Conservation (phyloP, 2,329 filamentous ascomycete genomes). For the Exserohilum rostratum region DNA sequence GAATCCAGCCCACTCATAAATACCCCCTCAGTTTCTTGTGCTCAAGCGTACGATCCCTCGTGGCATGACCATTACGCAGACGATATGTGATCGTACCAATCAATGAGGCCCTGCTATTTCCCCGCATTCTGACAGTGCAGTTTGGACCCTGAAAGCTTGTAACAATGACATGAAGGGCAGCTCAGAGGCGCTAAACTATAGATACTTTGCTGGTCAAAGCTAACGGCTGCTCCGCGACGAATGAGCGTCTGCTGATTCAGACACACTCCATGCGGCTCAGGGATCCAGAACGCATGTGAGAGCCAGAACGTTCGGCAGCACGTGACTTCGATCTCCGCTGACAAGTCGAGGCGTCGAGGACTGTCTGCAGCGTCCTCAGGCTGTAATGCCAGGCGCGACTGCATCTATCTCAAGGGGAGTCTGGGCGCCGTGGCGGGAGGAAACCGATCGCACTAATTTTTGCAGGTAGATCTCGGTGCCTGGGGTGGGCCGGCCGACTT, state of each 20-base stretch:
- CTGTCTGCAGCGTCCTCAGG: not conserved
- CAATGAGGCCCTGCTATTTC: slow-evolving; percentile 30
- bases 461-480: slow-evolving; percentile 6
- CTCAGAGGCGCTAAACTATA: slow-evolving; percentile 4
- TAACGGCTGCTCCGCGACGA: slow-evolving; percentile 12
- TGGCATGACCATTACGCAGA: slow-evolving; percentile 42
- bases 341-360: slow-evolving; percentile 10
- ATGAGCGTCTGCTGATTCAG: slow-evolving; percentile 15
- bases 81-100: slow-evolving; percentile 45
- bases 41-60: slow-evolving; percentile 27
- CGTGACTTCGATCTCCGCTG: slow-evolving; percentile 9
- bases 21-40: slow-evolving; percentile 23
- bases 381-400: not conserved
- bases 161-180: slow-evolving; percentile 31
- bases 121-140: slow-evolving; percentile 38
- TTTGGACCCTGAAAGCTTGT: slow-evolving; percentile 33
- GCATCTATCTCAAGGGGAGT: not conserved
- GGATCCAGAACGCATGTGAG: not conserved
- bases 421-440: not conserved
- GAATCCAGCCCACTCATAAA: slow-evolving; percentile 20
- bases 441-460: slow-evolving; percentile 21
- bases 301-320: slow-evolving; percentile 4
- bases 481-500: not conserved
- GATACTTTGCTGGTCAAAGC: slow-evolving; percentile 3
- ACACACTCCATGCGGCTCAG: not conserved